phyloP scores from a whole-genome alignment of 202 grass and related monocot species.

The Bolboschoenoplectus hybrid region DNA sequence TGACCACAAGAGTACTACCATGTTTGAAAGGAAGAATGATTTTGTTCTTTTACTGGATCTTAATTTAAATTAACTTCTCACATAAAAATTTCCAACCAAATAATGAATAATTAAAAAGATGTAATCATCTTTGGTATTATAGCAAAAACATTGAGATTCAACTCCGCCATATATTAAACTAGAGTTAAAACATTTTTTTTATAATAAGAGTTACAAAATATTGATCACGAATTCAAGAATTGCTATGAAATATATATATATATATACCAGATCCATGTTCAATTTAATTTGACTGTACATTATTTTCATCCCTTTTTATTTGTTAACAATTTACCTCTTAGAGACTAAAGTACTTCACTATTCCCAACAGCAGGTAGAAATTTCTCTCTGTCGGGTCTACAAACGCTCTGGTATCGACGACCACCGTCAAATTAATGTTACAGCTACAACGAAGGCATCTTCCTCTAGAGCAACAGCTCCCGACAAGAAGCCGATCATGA shows the following conservation, averaged over 20 bases:
- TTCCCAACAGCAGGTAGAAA: conserved; percentile 47
- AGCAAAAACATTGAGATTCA: not conserved
- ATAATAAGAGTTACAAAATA: not conserved
- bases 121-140: not conserved
- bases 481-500: conserved; percentile 20
- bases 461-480: conserved; percentile 44
- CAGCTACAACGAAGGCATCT: conserved; percentile 50
- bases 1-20: not conserved
- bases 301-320: not conserved
- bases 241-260: not conserved
- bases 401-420: conserved; percentile 83
- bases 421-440: conserved; percentile 52
- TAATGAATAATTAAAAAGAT: not conserved
- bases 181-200: no score
- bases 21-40: no score
- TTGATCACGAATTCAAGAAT: not conserved
- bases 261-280: not conserved
- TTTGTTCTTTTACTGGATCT: no score
- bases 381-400: conserved; percentile 80
- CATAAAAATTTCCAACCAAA: not conserved
- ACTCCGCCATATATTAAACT: not conserved
- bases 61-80: not conserved
- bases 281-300: not conserved
- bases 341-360: not conserved
- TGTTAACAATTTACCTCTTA: not conserved